Evolutionary conservation across 192 early-diverging fungal species (phyloP).

Genomic region (Oehlia diaphana): DNA sequence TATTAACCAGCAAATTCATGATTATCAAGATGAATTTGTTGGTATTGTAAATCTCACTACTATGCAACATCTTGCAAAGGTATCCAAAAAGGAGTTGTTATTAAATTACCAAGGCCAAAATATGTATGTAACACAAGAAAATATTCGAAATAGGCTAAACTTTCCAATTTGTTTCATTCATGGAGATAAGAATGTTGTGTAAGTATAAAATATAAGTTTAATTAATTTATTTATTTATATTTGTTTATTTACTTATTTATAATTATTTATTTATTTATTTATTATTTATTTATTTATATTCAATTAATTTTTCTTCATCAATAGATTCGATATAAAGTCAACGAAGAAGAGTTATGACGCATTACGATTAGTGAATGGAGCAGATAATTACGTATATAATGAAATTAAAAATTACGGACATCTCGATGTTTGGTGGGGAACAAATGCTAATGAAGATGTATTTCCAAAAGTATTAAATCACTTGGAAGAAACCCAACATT

Average conservation of each 20-base stretch:
- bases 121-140: constrained; percentile 35
- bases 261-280: too few relatives aligned
- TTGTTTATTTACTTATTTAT: not conserved
- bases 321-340: constrained; percentile 5
- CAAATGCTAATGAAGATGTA: constrained; percentile 3
- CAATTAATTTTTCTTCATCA: not conserved
- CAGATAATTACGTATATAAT: not conserved
- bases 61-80: constrained; percentile 28
- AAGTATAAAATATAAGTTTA: not conserved
- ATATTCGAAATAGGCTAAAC: constrained; percentile 34
- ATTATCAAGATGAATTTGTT: constrained; percentile 37
- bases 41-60: constrained; percentile 40
- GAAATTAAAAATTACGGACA: constrained; percentile 17
- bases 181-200: constrained; percentile 43
- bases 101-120: constrained; percentile 29
- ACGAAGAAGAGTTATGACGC: constrained; percentile 2
- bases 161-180: constrained; percentile 40
- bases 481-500: not conserved
- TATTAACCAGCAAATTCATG: constrained; percentile 40
- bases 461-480: constrained; percentile 9
- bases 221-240: too few relatives aligned
- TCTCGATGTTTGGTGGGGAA: constrained; percentile 23
- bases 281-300: not conserved
- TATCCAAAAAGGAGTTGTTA: constrained; percentile 29
- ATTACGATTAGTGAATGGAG: constrained; percentile 1